phyloP scores from a whole-genome alignment of 202 grass and related monocot species.

The Carex arenaria region DNA sequence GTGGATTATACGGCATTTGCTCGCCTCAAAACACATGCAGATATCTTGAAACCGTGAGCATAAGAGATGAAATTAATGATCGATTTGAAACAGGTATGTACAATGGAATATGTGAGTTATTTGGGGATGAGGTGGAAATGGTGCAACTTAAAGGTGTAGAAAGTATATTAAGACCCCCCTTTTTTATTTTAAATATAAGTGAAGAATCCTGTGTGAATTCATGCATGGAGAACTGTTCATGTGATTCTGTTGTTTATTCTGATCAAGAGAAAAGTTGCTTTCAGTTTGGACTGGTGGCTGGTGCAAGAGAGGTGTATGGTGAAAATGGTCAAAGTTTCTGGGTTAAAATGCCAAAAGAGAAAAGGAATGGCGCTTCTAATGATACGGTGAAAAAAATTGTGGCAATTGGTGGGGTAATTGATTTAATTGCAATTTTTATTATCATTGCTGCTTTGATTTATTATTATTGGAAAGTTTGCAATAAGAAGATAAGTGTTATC shows the following conservation, averaged over 20 bases:
- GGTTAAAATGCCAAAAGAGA: slow-evolving; percentile 35
- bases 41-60: slow-evolving; percentile 21
- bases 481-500: not conserved
- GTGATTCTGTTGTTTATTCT: slow-evolving; percentile 22
- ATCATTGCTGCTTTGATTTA: slow-evolving; percentile 30
- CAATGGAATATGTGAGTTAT: slow-evolving; percentile 17
- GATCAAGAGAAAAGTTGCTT: slow-evolving; percentile 26
- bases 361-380: not conserved
- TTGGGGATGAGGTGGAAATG: slow-evolving; percentile 25
- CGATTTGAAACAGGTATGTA: slow-evolving; percentile 12
- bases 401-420: slow-evolving; percentile 45
- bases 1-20: slow-evolving; percentile 49
- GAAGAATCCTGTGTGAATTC: slow-evolving; percentile 28
- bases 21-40: slow-evolving; percentile 24
- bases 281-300: slow-evolving; percentile 44
- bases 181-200: slow-evolving; percentile 27
- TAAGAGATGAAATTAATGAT: slow-evolving; percentile 12
- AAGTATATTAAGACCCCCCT: slow-evolving; percentile 30
- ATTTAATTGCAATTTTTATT: slow-evolving; percentile 30
- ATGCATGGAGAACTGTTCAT: slow-evolving; percentile 35
- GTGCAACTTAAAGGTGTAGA: slow-evolving; percentile 33
- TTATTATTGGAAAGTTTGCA: slow-evolving; percentile 22
- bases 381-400: slow-evolving; percentile 27
- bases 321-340: slow-evolving; percentile 33
- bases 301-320: slow-evolving; percentile 36